phyloP scores from a whole-genome alignment of 2,329 filamentous ascomycete species.

The Aspergillus quadricinctus region DNA sequence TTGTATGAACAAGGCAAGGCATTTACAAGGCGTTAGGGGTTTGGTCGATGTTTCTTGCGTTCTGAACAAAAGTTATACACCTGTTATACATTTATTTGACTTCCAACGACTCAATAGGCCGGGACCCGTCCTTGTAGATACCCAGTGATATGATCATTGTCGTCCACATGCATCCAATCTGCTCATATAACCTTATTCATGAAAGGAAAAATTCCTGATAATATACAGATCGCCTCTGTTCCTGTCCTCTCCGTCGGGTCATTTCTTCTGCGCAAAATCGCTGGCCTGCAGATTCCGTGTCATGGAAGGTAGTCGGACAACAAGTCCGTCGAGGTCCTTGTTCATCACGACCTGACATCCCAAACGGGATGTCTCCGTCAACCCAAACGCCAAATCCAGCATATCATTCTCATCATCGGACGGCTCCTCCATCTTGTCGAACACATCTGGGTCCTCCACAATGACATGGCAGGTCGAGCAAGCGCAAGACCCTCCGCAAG shows the following conservation, averaged over 20 bases:
- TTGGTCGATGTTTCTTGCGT: conserved; percentile 12
- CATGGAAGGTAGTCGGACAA: conserved; percentile 84
- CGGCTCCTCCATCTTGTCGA: conserved; percentile 73
- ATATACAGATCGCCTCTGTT: neutral
- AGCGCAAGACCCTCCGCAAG: conserved; percentile 89
- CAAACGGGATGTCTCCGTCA: conserved; percentile 78
- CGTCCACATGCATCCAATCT: neutral
- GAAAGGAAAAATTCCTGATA: neutral
- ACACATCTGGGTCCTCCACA: conserved; percentile 67
- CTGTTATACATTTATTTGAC: conserved; percentile 14
- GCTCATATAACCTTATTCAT: neutral
- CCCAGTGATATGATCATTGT: neutral
- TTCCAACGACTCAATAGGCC: neutral
- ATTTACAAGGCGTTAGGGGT: conserved; percentile 31
- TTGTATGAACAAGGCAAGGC: conserved; percentile 22
- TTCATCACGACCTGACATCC: conserved; percentile 92
- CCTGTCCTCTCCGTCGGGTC: conserved; percentile 4
- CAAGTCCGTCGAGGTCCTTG: conserved; percentile 80
- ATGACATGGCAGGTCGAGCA: conserved; percentile 93
- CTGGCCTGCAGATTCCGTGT: conserved; percentile 93
- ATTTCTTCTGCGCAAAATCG: conserved; percentile 64
- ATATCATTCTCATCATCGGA: conserved; percentile 84
- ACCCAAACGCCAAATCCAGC: conserved; percentile 83
- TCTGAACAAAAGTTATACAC: conserved; percentile 1
- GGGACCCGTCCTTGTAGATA: neutral